These are phyloP conservation scores for Neurospora hispaniola DNA, from an alignment of 495 filamentous ascomycete species.

Conservation along the genomic window DNA sequence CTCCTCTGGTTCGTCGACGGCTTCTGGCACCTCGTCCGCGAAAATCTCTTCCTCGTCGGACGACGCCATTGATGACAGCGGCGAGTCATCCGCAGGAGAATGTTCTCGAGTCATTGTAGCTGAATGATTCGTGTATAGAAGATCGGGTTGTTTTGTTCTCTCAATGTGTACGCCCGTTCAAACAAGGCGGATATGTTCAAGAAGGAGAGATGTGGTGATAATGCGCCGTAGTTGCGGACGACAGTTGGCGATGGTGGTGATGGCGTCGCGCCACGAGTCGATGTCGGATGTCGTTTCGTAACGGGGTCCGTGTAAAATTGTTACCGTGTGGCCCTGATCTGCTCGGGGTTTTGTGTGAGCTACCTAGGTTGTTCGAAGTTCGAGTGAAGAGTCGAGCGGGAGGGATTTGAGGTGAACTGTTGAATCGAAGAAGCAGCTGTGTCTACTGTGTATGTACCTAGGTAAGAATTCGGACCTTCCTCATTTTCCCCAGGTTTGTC, in stretches of 20 bases:
- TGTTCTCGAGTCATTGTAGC: constrained; percentile 20
- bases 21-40: constrained; percentile 30
- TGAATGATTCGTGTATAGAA: neutral
- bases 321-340: neutral
- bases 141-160: neutral
- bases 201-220: neutral
- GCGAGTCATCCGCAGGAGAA: constrained; percentile 25
- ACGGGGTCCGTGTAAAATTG: neutral
- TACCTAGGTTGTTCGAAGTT: neutral
- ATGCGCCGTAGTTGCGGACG: neutral
- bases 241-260: neutral
- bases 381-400: neutral
- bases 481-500: neutral
- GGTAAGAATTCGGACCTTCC: neutral
- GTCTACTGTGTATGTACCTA: neutral
- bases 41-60: constrained; percentile 39
- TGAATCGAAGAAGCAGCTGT: neutral
- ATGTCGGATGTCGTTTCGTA: neutral
- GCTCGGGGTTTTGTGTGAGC: neutral
- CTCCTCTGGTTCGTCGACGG: constrained; percentile 22
- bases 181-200: neutral
- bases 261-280: neutral
- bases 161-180: neutral
- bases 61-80: constrained; percentile 32
- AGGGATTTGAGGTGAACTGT: neutral